These are phyloP conservation scores for Sarcodon sp. DNA, from an alignment of 768 basidiomycete species.

Conservation along the genomic window DNA sequence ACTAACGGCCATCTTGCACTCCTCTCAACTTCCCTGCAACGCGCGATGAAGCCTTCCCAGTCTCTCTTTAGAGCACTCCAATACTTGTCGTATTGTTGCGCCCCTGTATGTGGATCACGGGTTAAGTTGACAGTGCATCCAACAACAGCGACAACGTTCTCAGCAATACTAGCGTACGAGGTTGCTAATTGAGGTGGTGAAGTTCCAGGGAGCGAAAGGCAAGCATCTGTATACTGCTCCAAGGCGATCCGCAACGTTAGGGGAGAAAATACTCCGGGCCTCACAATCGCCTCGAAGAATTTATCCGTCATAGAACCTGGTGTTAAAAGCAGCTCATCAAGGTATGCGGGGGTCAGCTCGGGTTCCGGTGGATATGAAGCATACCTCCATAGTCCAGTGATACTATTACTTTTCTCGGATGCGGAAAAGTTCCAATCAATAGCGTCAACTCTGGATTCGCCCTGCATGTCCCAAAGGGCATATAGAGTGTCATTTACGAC, in stretches of 20 bases:
- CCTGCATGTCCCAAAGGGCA: constrained; percentile 74
- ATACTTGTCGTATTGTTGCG: constrained; percentile 64
- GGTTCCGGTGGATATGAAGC: constrained; percentile 56
- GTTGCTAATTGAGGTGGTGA: constrained; percentile 42
- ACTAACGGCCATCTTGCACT: constrained; percentile 71
- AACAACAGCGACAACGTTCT: constrained; percentile 74
- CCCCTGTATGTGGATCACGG: constrained; percentile 67
- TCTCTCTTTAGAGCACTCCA: constrained; percentile 81
- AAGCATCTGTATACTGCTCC: constrained; percentile 67
- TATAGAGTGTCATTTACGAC: constrained; percentile 42
- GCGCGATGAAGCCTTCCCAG: constrained; percentile 92
- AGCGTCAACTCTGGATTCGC: constrained; percentile 56
- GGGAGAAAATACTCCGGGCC: constrained; percentile 80
- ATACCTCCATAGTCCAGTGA: constrained; percentile 32
- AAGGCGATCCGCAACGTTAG: constrained; percentile 74
- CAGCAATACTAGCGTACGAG: constrained; percentile 53
- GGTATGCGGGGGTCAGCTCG: constrained; percentile 73
- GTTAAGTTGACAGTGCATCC: constrained; percentile 74
- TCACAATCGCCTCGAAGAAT: constrained; percentile 73
- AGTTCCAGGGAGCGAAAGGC: constrained; percentile 50
- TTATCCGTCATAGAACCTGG: constrained; percentile 64
- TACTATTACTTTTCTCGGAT: constrained; percentile 15
- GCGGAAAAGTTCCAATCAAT: constrained; percentile 18
- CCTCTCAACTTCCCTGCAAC: constrained; percentile 84
- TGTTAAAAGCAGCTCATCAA: constrained; percentile 70